A percentile compares a stretch with the other conserved stretches of the same genome.
These are phyloP conservation scores for Papiliotrema laurentii DNA, from an alignment of 1,284 basidiomycete species.

Conservation along the genomic window DNA sequence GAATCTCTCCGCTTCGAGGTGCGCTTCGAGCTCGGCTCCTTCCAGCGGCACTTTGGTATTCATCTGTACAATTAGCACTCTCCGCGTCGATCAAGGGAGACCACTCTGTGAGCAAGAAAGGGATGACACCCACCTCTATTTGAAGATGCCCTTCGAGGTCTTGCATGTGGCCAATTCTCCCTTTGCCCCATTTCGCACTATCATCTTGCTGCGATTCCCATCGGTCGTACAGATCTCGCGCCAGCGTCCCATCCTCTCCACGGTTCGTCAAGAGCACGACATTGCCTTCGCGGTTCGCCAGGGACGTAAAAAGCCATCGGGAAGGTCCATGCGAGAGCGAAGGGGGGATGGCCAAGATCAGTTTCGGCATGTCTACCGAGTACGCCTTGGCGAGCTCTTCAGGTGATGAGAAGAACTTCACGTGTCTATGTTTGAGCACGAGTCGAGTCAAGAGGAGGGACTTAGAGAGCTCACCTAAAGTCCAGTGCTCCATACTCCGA, in stretches of 20 bases:
- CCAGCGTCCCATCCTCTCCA: constrained; percentile 74
- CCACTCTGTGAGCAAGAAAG: not conserved
- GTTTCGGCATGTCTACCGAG: constrained; percentile 79
- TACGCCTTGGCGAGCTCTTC: constrained; percentile 75
- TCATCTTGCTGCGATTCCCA: constrained; percentile 78
- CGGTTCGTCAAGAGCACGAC: constrained; percentile 75
- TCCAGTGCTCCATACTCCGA: constrained; percentile 44
- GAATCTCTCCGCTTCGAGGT: constrained; percentile 69
- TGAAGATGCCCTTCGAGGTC: constrained; percentile 67
- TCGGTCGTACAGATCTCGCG: constrained; percentile 70
- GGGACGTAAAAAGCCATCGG: constrained; percentile 74
- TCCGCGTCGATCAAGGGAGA: not conserved
- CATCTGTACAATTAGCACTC: constrained; percentile 54
- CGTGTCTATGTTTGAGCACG: constrained; percentile 55
- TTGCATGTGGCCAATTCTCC: constrained; percentile 77
- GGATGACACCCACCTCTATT: constrained; percentile 57
- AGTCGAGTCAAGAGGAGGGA: not conserved
- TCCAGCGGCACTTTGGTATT: constrained; percentile 81
- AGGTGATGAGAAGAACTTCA: constrained; percentile 83
- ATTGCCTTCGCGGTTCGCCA: constrained; percentile 74
- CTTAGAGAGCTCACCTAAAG: constrained; percentile 37
- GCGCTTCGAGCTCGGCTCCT: constrained; percentile 77
- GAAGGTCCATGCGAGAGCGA: constrained; percentile 91
- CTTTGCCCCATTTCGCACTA: constrained; percentile 68
- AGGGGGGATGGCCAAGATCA: constrained; percentile 87